Conservation (phyloP, 306 rosid species). For the Casuarina cunninghamiana region DNA sequence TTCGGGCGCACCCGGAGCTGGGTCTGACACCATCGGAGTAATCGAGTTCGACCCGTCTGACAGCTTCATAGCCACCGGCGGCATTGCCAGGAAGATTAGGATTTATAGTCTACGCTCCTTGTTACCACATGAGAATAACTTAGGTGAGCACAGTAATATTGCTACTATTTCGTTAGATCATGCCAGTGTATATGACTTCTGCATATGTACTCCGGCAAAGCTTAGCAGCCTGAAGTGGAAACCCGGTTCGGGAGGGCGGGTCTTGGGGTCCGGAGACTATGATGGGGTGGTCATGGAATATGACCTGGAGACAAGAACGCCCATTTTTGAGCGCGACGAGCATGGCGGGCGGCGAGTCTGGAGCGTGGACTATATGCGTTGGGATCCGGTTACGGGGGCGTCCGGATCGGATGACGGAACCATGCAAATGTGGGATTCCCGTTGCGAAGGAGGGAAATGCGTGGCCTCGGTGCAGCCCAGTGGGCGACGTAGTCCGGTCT, state of each 20-base stretch:
- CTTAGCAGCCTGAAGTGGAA: slow-evolving; percentile 67
- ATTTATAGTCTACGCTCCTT: slow-evolving; percentile 33
- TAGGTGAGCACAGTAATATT: background rate
- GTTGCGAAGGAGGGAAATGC: slow-evolving; percentile 37
- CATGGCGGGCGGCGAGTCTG: slow-evolving; percentile 69
- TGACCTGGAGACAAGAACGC: slow-evolving; percentile 43
- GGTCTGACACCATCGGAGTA: slow-evolving; percentile 49
- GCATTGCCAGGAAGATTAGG: slow-evolving; percentile 55
- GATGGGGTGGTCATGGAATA: slow-evolving; percentile 67
- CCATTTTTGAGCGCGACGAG: slow-evolving; percentile 65
- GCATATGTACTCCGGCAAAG: slow-evolving; percentile 60
- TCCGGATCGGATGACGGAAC: slow-evolving; percentile 75
- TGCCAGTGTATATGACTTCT: slow-evolving; percentile 37
- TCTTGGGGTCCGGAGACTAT: slow-evolving; percentile 59
- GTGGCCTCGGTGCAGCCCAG: slow-evolving; percentile 47
- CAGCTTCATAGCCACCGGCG: slow-evolving; percentile 52
- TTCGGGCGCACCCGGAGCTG: slow-evolving; percentile 20
- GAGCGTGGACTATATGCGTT: slow-evolving; percentile 58
- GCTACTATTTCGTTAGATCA: slow-evolving; percentile 38
- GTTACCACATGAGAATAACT: background rate
- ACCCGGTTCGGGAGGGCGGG: slow-evolving; percentile 37
- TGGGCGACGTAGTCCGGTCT: slow-evolving; percentile 34
- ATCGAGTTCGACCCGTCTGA: slow-evolving; percentile 53
- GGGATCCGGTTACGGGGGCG: slow-evolving; percentile 43
- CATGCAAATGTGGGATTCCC: slow-evolving; percentile 65